Conservation (phyloP, 805 yeast species). For the Candida qinlingensis region DNA sequence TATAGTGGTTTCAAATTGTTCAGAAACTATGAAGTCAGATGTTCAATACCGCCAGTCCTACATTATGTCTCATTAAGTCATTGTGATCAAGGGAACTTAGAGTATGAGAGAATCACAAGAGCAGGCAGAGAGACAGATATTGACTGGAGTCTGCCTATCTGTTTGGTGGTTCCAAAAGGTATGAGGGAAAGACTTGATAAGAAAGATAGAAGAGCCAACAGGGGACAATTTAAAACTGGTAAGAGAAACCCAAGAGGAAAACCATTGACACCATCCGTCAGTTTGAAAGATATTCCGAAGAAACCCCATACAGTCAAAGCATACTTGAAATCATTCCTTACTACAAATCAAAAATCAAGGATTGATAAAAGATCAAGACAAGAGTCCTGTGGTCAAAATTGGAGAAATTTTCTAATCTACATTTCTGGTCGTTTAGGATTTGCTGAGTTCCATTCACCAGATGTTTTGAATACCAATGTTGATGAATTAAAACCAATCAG, state of each 20-base stretch:
- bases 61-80: constrained; percentile 43
- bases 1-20: constrained; percentile 55
- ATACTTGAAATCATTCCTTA: not conserved
- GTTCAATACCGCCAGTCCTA: constrained; percentile 31
- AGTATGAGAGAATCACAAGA: constrained; percentile 35
- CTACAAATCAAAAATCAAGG: not conserved
- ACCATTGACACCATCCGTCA: not conserved
- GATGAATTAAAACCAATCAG: constrained; percentile 12
- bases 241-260: not conserved
- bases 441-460: constrained; percentile 15
- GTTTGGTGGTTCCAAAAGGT: constrained; percentile 32
- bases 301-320: constrained; percentile 1
- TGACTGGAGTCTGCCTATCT: constrained; percentile 45
- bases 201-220: not conserved
- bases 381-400: not conserved
- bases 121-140: constrained; percentile 34
- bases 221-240: not conserved
- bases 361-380: not conserved
- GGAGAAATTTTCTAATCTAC: constrained; percentile 1
- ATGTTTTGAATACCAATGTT: constrained; percentile 6
- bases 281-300: not conserved
- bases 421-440: constrained; percentile 8
- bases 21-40: constrained; percentile 40
- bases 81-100: constrained; percentile 46
- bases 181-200: constrained; percentile 5